Evolutionary conservation across 176 grass and related monocot genomes (phyloP), one percentile per base, ranked within the genome.

Genomic region (Tillandsia fasciculata): DNA sequence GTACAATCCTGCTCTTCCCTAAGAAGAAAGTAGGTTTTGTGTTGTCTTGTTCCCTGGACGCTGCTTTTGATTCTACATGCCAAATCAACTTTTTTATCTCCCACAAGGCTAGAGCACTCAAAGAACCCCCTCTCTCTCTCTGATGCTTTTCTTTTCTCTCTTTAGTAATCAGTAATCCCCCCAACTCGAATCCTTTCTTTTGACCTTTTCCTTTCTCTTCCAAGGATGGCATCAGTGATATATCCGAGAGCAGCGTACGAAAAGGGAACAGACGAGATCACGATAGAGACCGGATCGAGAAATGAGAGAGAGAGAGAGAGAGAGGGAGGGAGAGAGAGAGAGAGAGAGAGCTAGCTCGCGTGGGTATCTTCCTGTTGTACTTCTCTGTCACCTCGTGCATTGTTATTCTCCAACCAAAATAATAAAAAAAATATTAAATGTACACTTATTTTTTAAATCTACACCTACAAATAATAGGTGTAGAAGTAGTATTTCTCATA

Each of bases 311-410:
- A n/a, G 3, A 67, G 33, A n/a, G n/a, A 14, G n/a, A n/a, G n/a
- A n/a, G n/a, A n/a, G n/a, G n/a, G n/a, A n/a, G n/a, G n/a, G 3
- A 67, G 33, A n/a, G n/a, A 14, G 65, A 67, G 28, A 49, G 26
- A 49, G 26, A 67, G 65, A n/a, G 3, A 49, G 15, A 10, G n/a
- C 8, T 33, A 67, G 65, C 42, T 10, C 65, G 65, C 65, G 65
- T 67, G 65, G 42, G 65, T 3, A 49, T 67, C 65, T 49, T 48
- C 15, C 65, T 49, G 65, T 33, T 48, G 65, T 67, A 67, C 33
- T 49, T 67, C 65, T 10, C 65, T 67, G 65, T 15, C 65, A 67
- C 65, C 65, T 9, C 33, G 9, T 14, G n/a, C 65, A 22, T 9
- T 20, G 18, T 59, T 18, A 9, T 15, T 18, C 15, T 61, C 56